These are phyloP conservation scores for Hamigera avellanea DNA, from an alignment of 495 filamentous ascomycete genomes.

Conservation along the genomic window DNA sequence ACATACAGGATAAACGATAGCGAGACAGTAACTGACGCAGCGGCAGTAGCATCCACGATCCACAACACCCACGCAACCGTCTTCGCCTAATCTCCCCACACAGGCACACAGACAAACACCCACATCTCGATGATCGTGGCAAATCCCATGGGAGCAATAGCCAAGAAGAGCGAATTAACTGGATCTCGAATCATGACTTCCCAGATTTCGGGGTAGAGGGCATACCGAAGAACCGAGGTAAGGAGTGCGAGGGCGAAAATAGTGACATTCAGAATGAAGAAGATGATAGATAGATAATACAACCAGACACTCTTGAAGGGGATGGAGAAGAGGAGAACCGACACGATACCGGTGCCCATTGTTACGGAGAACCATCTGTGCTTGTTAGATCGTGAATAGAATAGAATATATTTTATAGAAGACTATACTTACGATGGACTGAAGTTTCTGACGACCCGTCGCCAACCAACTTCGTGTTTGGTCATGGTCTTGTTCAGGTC, in stretches of 20 bases:
- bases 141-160: slow-evolving; percentile 36
- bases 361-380: slow-evolving; percentile 33
- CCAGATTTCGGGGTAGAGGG: slow-evolving; percentile 36
- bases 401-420: no score
- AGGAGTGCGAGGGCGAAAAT: slow-evolving; percentile 27
- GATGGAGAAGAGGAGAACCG: slow-evolving; percentile 29
- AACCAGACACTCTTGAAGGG: slow-evolving; percentile 28
- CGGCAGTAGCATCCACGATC: slow-evolving; percentile 32
- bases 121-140: slow-evolving; percentile 41
- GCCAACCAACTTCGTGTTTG: slow-evolving; percentile 28
- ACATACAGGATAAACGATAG: slow-evolving; percentile 29
- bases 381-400: neutral
- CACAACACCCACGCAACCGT: slow-evolving; percentile 32
- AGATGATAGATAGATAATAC: slow-evolving; percentile 32
- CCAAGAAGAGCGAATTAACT: slow-evolving; percentile 32
- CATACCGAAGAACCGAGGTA: slow-evolving; percentile 31
- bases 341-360: slow-evolving; percentile 40
- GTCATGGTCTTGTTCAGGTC: no score
- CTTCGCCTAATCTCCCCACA: slow-evolving; percentile 24
- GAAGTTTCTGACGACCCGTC: slow-evolving; percentile 35
- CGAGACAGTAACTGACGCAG: slow-evolving; percentile 23
- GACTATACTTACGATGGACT: slow-evolving; percentile 49
- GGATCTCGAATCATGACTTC: slow-evolving; percentile 34
- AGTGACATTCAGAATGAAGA: slow-evolving; percentile 28
- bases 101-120: slow-evolving; percentile 30